Percentiles rank a stretch among this genome's conserved stretches.
phyloP scores from a whole-genome alignment of 306 rosid species.

The Lathyrus tuberosus region DNA sequence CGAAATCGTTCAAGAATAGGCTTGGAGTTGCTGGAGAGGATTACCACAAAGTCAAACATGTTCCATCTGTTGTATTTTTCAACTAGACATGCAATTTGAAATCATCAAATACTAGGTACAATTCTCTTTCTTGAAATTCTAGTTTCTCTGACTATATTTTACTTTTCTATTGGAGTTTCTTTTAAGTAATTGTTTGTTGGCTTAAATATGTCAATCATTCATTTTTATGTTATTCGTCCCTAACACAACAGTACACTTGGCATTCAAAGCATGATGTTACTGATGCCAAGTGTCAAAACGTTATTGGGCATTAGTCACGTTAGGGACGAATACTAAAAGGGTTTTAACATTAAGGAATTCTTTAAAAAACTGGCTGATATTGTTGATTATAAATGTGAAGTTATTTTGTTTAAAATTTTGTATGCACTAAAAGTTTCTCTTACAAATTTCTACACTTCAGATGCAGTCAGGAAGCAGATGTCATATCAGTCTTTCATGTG shows the following conservation, averaged over 20 bases:
- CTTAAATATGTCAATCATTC: too few species aligned
- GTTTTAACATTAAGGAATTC: too few species aligned
- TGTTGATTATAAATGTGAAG: neutral
- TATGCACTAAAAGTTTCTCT: neutral
- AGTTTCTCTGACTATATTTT: too few species aligned
- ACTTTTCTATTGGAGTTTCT: too few species aligned
- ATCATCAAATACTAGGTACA: neutral
- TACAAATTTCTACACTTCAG: neutral
- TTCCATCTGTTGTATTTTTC: constrained; percentile 47
- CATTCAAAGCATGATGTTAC: too few species aligned
- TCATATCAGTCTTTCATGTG: neutral
- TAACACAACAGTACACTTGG: too few species aligned
- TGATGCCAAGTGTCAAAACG: too few species aligned
- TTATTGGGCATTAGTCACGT: too few species aligned
- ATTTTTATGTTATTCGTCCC: too few species aligned
- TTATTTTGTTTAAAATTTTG: neutral
- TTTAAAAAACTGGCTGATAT: too few species aligned
- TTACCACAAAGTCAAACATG: constrained; percentile 50
- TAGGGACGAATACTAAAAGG: too few species aligned
- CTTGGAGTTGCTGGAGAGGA: constrained; percentile 50
- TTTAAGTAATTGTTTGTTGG: too few species aligned
- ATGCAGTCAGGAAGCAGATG: neutral
- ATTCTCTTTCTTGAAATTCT: neutral
- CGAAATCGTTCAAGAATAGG: constrained; percentile 40
- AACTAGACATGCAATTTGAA: constrained; percentile 24